Percentiles rank a stretch among this genome's conserved stretches.
Conservation (phyloP, 331 rosid species). For the Pyracantha coccinea region DNA sequence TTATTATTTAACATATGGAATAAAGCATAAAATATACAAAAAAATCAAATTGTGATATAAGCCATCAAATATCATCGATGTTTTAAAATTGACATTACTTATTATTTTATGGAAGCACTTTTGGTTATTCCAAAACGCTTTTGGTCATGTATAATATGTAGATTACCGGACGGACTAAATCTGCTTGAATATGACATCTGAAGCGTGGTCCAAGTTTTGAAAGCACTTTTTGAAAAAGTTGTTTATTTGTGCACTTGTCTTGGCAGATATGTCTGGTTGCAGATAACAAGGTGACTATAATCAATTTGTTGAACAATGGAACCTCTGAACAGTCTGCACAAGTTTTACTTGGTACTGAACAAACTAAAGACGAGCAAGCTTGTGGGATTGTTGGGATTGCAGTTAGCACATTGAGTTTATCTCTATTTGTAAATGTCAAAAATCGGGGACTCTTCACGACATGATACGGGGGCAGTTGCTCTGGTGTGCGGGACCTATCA, state of each 20-base stretch:
- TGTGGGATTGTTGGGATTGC: constrained; percentile 56
- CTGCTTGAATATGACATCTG: too few relatives aligned
- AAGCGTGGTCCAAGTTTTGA: too few relatives aligned
- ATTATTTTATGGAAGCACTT: too few relatives aligned
- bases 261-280: constrained; percentile 72
- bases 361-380: constrained; percentile 26
- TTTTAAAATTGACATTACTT: too few relatives aligned
- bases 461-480: constrained; percentile 26
- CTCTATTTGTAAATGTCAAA: constrained; percentile 39
- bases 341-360: constrained; percentile 39
- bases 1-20: too few relatives aligned
- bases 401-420: constrained; percentile 45
- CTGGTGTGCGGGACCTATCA: constrained; percentile 75
- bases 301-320: constrained; percentile 30
- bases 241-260: background rate
- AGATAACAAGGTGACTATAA: constrained; percentile 54
- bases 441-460: constrained; percentile 59
- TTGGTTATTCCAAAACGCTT: too few relatives aligned
- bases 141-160: background rate
- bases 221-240: background rate
- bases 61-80: too few relatives aligned
- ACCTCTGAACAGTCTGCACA: constrained; percentile 27
- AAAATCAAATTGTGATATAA: too few relatives aligned
- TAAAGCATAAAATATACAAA: too few relatives aligned
- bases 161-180: too few relatives aligned